These are phyloP conservation scores for Candida methanosorbosa DNA, from an alignment of 805 yeast genomes.

Conservation along the genomic window DNA sequence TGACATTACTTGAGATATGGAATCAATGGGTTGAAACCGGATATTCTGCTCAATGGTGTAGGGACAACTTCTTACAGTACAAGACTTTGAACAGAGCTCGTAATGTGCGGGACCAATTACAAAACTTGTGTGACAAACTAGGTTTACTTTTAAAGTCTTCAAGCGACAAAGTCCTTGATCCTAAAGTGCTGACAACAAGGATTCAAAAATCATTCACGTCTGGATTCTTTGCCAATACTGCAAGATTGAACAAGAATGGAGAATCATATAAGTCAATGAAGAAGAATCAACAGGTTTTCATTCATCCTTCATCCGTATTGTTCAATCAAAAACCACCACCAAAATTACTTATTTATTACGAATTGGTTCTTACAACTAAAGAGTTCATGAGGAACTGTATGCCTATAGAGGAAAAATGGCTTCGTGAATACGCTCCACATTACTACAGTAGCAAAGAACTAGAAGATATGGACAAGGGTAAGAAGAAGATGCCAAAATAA, in stretches of 20 bases:
- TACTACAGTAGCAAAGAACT: constrained; percentile 19
- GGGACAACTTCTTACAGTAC: constrained; percentile 72
- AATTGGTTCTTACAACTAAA: constrained; percentile 73
- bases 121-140: constrained; percentile 46
- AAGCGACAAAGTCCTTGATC: constrained; percentile 22
- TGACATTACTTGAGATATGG: constrained; percentile 67
- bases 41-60: constrained; percentile 73
- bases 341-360: constrained; percentile 68
- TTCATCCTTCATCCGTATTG: constrained; percentile 83
- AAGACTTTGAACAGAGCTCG: constrained; percentile 59
- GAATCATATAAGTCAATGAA: constrained; percentile 60
- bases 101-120: constrained; percentile 66
- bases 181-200: constrained; percentile 15
- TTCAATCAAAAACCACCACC: constrained; percentile 64
- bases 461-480: background rate
- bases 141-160: constrained; percentile 30
- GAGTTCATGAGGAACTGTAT: constrained; percentile 84
- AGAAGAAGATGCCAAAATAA: constrained; percentile 1
- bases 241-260: constrained; percentile 50
- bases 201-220: constrained; percentile 51
- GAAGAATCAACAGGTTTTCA: constrained; percentile 60
- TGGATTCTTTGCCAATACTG: constrained; percentile 65
- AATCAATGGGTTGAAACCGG: constrained; percentile 67
- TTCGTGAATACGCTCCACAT: constrained; percentile 68
- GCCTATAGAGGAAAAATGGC: constrained; percentile 65